Evolutionary conservation across 164 flowering plant genomes (phyloP), one percentile per base, ranked within the genome.

Genomic region (Liquidambar formosana): DNA sequence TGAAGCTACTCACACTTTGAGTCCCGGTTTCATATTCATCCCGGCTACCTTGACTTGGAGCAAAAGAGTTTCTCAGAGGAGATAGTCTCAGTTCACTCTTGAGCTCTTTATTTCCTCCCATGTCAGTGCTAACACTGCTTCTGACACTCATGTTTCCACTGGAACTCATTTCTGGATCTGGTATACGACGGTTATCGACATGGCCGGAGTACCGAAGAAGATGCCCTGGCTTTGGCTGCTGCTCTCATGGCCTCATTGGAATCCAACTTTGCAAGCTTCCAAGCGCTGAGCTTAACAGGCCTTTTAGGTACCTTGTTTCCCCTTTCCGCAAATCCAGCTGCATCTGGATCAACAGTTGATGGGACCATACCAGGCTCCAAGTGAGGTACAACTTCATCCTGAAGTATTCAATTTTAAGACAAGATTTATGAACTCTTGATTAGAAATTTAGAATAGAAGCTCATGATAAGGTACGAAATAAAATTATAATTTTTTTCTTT

Each of bases 311-410:
- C 68, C 77, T 82, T 89, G 72, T 73, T 77, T 23, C 81, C 85
- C 76, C 80, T 83, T 46, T 89, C 92, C 21, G 79, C 77, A 38
- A 61, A 23, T 63, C 84, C 92, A 63, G 83, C 81, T 28, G 97
- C 94, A 85, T 93, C 98, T 22, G 98, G 99, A 76, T 95, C 98
- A 25, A 91, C 79, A 25, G 97, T 95, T 18, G 99, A 95, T 23
- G 99, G 98, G 26, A 93, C 80, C 89, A 85, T 86, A 66, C 98
- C 96, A 53, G 96, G 99, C 45, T 90, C 95, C 78, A 95, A 80
- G 68, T 95, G 99, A 23, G 98, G 96, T 53, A 91, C 81, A 69
- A 95, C 96, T 82, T 95, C 99, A 63, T 95, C 99, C 99, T 95
- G 86, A 68, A 19, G 48, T 5, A 46, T 47, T 26, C 51, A 71